Percentiles rank a stretch among this genome's conserved stretches.
Evolutionary conservation across 495 filamentous ascomycete species (phyloP).

Genomic region (Mytilinidion resinicola): DNA sequence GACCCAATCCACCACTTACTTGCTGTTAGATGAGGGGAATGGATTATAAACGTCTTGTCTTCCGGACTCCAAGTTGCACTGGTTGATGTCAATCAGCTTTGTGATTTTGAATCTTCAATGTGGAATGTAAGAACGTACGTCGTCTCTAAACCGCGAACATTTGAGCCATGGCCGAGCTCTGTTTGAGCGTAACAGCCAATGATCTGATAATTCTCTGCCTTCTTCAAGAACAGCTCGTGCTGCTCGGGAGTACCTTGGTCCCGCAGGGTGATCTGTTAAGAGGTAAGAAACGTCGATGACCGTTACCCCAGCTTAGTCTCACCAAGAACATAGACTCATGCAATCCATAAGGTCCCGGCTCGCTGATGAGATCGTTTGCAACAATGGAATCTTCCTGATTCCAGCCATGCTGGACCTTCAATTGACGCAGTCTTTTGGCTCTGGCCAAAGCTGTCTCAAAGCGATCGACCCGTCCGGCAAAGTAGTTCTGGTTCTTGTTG

Average conservation of each 20-base stretch:
- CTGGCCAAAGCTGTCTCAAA: constrained; percentile 57
- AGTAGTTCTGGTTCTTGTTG: constrained; percentile 64
- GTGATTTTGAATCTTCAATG: too few species aligned
- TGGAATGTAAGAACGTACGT: constrained; percentile 27
- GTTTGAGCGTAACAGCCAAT: constrained; percentile 52
- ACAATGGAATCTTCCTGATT: constrained; percentile 51
- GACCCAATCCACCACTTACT: constrained; percentile 79
- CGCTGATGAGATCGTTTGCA: constrained; percentile 57
- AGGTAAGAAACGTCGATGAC: constrained; percentile 4
- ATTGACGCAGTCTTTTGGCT: constrained; percentile 58
- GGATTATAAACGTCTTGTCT: constrained; percentile 63
- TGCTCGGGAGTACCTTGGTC: constrained; percentile 67
- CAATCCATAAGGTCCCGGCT: constrained; percentile 61
- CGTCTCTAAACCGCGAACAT: constrained; percentile 57
- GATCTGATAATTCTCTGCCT: constrained; percentile 56
- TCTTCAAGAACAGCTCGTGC: constrained; percentile 59
- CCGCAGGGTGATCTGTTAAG: constrained; percentile 51
- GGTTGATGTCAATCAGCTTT: too few species aligned
- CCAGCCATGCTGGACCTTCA: constrained; percentile 58
- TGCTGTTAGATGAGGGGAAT: constrained; percentile 60
- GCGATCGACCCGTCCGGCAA: constrained; percentile 55
- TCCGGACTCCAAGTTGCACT: constrained; percentile 58
- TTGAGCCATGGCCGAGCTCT: constrained; percentile 44
- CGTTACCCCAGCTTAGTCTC: constrained; percentile 13
- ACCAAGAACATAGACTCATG: constrained; percentile 64